Base-by-base conservation (phyloP, 2,329 filamentous ascomycete genomes). In the Cladosporium austrohemisphaericum region DNA sequence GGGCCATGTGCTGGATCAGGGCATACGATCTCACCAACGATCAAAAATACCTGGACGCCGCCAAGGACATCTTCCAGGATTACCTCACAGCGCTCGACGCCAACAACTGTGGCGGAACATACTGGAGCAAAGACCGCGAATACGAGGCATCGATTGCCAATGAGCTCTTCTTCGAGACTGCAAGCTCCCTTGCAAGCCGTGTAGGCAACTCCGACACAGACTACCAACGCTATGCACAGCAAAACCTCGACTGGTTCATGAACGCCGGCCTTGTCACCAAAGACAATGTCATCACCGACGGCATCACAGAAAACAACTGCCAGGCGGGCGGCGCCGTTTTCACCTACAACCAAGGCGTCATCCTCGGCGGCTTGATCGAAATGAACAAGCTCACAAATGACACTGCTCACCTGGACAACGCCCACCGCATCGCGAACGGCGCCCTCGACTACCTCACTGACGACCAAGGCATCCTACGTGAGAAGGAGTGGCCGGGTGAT, bases 341-440 rank as follows among this genome's bases (percentile, higher is more conserved):
- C 69, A 72, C 74, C 0, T 81, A 81, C 62, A 81, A 80, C 56
- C 80, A 84, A 64, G 81, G 80, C 13, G 77, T 83, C 3, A 72
- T 84, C 20, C 71, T 84, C n/a, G 70, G 76, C 10, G 80, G 73
- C 0, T 70, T 84, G 1, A 73, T 77, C 4, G 78, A 83, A 55
- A 66, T 81, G 23, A 64, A 70, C 52, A 61, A 56, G 20, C 71
- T 73, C 0, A 65, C 70, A 0, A 61, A 66, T 1, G 52, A 66
- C 26, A 13, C 41, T 2, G 51, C 59, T 1, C 66, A 67, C 49
- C 56, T 73, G 8, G 22, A 53, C 2, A 57, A 60, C 20, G 71
- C 71, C 2, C 35, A 49, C 3, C 50, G 48, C 2, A 69, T 71
- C 28, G 71, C 70, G 9, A 57, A 62, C 44, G 70, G 67, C 13